Evolutionary conservation across 805 yeast species (phyloP).

Genomic region (Sugiyamaella smithiae): DNA sequence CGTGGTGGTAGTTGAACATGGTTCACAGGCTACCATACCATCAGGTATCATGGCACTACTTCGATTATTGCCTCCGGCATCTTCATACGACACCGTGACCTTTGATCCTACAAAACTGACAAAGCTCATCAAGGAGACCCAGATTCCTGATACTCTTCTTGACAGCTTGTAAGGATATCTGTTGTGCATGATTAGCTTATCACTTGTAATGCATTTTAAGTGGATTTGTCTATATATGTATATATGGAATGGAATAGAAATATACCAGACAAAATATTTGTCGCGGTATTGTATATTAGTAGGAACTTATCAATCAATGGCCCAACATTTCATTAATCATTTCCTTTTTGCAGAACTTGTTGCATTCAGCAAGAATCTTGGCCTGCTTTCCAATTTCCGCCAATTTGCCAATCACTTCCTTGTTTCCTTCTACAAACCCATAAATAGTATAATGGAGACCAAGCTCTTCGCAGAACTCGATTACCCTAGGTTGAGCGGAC

Average conservation of each 20-base stretch:
- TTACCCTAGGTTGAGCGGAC: slow-evolving; percentile 65
- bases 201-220: too few species aligned
- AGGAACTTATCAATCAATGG: neutral
- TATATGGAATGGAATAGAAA: too few species aligned
- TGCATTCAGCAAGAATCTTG: slow-evolving; percentile 67
- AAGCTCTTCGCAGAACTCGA: slow-evolving; percentile 69
- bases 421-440: slow-evolving; percentile 79
- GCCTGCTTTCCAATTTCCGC: slow-evolving; percentile 81
- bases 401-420: slow-evolving; percentile 62
- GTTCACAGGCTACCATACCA: slow-evolving; percentile 22
- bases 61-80: slow-evolving; percentile 58
- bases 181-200: too few species aligned
- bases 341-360: slow-evolving; percentile 59
- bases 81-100: slow-evolving; percentile 50
- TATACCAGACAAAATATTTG: too few species aligned
- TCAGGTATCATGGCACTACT: slow-evolving; percentile 47
- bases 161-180: neutral
- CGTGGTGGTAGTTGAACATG: slow-evolving; percentile 23
- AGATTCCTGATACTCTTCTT: slow-evolving; percentile 4
- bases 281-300: too few species aligned
- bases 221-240: too few species aligned
- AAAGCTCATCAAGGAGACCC: slow-evolving; percentile 25
- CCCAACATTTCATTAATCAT: slow-evolving; percentile 8
- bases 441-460: slow-evolving; percentile 80
- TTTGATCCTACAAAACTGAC: slow-evolving; percentile 58